A percentile compares a stretch with the other conserved stretches of the same genome.
These are phyloP conservation scores for Phytophthora ohioensis DNA, from an alignment of 352 stramenopile genomes.

Conservation along the genomic window DNA sequence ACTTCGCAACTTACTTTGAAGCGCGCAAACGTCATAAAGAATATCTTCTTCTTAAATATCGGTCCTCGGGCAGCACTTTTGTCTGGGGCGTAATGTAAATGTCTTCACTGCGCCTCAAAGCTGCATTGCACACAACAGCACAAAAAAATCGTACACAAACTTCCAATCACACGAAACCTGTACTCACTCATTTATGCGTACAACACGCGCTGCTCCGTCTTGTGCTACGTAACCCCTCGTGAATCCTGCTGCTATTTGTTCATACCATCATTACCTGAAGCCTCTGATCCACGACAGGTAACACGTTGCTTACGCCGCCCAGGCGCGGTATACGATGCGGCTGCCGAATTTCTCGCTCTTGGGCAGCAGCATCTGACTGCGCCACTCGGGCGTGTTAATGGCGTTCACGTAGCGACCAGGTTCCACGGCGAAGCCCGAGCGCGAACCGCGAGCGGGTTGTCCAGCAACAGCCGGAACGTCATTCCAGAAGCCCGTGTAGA, in stretches of 20 bases:
- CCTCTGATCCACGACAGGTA: not conserved
- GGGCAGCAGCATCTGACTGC: conserved; percentile 41
- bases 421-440: conserved; percentile 40
- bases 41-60: no score
- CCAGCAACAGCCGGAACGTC: conserved; percentile 37
- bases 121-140: no score
- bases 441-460: conserved; percentile 29
- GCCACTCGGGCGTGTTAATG: conserved; percentile 39
- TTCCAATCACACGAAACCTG: no score
- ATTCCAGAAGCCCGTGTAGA: conserved; percentile 47
- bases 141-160: no score
- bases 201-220: no score
- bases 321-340: conserved; percentile 39
- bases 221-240: no score
- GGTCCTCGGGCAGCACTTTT: no score
- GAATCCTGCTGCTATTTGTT: not conserved
- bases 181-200: no score
- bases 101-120: no score
- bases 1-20: no score
- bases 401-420: conserved; percentile 38
- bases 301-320: conserved; percentile 15
- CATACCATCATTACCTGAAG: not conserved
- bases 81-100: no score
- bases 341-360: conserved; percentile 40
- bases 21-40: no score